Evolutionary conservation across 306 rosid genomes (phyloP), one percentile per base, ranked within the genome.

Genomic region (Dryas octopetala): DNA sequence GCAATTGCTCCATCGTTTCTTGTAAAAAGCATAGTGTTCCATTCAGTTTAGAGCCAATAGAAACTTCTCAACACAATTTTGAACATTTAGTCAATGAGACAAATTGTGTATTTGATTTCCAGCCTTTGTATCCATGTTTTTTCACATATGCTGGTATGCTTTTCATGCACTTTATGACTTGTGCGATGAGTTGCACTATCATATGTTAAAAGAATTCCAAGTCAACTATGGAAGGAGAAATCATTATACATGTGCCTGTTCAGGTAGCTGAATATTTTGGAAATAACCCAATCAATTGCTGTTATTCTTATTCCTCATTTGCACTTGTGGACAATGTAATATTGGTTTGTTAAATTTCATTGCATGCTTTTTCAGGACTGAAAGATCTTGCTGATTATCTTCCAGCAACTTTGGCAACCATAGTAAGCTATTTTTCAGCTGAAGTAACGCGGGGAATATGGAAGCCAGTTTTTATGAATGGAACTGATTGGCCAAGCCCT

Each of bases 401-500:
- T 62, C 98, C 97, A 7, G 93, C 98, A 52, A 83, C 98, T 57
- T 85, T 95, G 83, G 98, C 88, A 63, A 74, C 98, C 78, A 90
- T 91, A 41, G 89, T 90, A 47, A 89, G 97, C 88, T 95, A 88
- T 84, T 85, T 91, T 78, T 88, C 96, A 52, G 96, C 97, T 76
- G 98, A 95, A 90, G 96, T 91, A 78, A 95, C 97, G 41, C 84
- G 97, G 70, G 98, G 97, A 77, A 83, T 91, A 83, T 95, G 98
- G 98, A 87, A 95, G 86, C 98, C 98, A 82, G 97, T 85, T 76
- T 82, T 68, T 75, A 95, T 95, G 98, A 91, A 95, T 67, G 98
- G 97, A 86, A 89, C 82, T 65, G 98, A 91, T 84, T 95, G 98
- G 98, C 98, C 97, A 53, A 95, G 96, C 88, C 97, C 98, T 69